A percentile compares a stretch with the other conserved stretches of the same genome.
phyloP scores from a whole-genome alignment of 2,329 filamentous ascomycete species.

The Aspergillus japonicus region DNA sequence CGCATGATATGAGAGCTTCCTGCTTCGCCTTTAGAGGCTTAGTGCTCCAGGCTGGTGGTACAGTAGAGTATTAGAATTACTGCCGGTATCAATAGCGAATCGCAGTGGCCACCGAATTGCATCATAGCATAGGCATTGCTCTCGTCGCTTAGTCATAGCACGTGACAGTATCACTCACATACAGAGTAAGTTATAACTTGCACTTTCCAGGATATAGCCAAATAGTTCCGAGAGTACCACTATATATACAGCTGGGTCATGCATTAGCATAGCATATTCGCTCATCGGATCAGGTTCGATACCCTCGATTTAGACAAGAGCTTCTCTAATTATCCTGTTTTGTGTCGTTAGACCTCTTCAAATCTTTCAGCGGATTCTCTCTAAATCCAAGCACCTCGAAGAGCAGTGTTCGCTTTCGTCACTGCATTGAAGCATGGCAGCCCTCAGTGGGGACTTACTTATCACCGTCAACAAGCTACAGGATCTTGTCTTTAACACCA shows the following conservation, averaged over 20 bases:
- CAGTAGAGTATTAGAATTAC: too few relatives aligned
- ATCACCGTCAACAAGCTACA: constrained; percentile 97
- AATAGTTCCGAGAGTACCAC: not conserved
- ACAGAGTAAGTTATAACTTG: not conserved
- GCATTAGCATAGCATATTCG: not conserved
- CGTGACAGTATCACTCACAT: too few relatives aligned
- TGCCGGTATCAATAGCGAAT: too few relatives aligned
- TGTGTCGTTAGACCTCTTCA: not conserved
- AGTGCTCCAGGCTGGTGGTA: too few relatives aligned
- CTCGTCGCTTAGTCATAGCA: too few relatives aligned
- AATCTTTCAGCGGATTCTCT: not conserved
- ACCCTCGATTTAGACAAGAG: not conserved
- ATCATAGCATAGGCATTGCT: too few relatives aligned
- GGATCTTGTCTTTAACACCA: constrained; percentile 98
- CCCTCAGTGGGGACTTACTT: constrained; percentile 92
- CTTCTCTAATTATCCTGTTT: not conserved
- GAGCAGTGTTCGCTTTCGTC: not conserved
- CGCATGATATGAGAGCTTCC: too few relatives aligned
- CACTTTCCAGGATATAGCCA: not conserved
- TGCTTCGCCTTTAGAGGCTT: too few relatives aligned
- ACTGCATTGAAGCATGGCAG: constrained; percentile 65
- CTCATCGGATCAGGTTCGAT: not conserved
- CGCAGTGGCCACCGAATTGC: too few relatives aligned
- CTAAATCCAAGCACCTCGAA: not conserved
- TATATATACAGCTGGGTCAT: not conserved